phyloP scores from a whole-genome alignment of 2,329 filamentous ascomycete genomes.

The Bipolaris victoriae region DNA sequence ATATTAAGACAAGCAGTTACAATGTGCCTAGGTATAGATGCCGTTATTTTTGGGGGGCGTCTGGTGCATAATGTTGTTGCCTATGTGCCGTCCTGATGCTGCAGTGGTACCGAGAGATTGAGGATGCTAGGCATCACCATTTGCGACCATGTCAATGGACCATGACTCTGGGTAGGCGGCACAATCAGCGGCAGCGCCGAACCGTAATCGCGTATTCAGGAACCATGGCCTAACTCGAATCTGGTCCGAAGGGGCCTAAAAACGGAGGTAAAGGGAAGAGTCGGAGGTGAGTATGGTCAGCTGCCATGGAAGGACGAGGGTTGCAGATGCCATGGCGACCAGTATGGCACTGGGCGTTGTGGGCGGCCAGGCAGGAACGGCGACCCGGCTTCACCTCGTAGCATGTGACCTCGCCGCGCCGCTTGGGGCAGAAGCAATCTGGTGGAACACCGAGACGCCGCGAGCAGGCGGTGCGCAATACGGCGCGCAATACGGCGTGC shows the following conservation, averaged over 20 bases:
- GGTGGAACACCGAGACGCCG: slow-evolving; percentile 27
- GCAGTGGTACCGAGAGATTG: slow-evolving; percentile 7
- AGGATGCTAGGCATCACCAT: slow-evolving; percentile 43
- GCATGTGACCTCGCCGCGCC: slow-evolving; percentile 25
- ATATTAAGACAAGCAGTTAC: background rate
- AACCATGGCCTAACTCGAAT: slow-evolving; percentile 23
- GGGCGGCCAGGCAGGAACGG: slow-evolving; percentile 24
- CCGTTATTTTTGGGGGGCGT: background rate
- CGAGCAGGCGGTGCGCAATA: background rate
- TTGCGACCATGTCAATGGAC: slow-evolving; percentile 35
- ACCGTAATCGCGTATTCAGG: slow-evolving; percentile 24
- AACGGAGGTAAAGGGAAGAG: slow-evolving; percentile 29
- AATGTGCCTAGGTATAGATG: slow-evolving; percentile 2
- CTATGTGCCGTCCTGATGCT: slow-evolving; percentile 14
- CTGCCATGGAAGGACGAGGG: slow-evolving; percentile 37
- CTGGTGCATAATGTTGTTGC: slow-evolving; percentile 21
- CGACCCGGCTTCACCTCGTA: slow-evolving; percentile 33
- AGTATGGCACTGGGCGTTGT: slow-evolving; percentile 27
- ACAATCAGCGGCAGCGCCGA: slow-evolving; percentile 25
- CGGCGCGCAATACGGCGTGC: background rate
- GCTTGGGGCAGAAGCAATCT: slow-evolving; percentile 20
- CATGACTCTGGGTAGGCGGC: slow-evolving; percentile 26
- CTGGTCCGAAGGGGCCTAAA: slow-evolving; percentile 41
- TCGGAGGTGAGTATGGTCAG: slow-evolving; percentile 39
- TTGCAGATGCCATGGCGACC: slow-evolving; percentile 17